These are phyloP conservation scores for Lizonia empirigonia DNA, from an alignment of 2,329 filamentous ascomycete species.

Conservation along the genomic window DNA sequence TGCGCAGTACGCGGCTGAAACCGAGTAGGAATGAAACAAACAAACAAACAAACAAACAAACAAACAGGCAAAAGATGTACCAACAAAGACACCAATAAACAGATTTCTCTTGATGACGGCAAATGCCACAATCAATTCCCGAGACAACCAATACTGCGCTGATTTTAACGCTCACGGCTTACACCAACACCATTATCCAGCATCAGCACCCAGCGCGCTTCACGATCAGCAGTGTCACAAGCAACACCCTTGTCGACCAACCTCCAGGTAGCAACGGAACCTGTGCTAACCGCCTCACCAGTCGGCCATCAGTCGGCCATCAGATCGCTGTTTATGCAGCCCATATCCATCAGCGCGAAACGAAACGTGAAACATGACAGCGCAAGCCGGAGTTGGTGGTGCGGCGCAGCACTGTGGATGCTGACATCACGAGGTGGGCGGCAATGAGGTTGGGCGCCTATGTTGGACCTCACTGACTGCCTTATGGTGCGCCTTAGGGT, in stretches of 20 bases:
- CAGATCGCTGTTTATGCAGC: slow-evolving; percentile 5
- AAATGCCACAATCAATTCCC: not conserved
- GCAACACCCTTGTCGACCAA: not conserved
- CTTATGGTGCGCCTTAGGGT: slow-evolving; percentile 19
- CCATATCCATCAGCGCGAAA: slow-evolving; percentile 7
- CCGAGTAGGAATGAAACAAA: too few relatives aligned
- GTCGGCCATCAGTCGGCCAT: slow-evolving; percentile 10
- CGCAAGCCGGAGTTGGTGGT: slow-evolving; percentile 6
- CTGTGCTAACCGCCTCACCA: slow-evolving; percentile 4
- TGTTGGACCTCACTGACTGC: slow-evolving; percentile 14
- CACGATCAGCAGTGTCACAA: not conserved
- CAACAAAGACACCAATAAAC: not conserved
- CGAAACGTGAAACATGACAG: slow-evolving; percentile 7
- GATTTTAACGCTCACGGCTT: not conserved
- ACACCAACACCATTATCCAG: not conserved
- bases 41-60: too few relatives aligned
- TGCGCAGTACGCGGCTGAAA: too few relatives aligned
- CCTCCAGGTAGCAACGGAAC: not conserved
- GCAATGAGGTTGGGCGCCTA: slow-evolving; percentile 12
- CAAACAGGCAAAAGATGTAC: not conserved
- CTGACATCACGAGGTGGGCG: slow-evolving; percentile 3
- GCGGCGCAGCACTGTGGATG: slow-evolving; percentile 14
- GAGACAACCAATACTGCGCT: not conserved
- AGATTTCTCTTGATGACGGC: not conserved
- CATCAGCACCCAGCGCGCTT: not conserved